Evolutionary conservation across 2,329 filamentous ascomycete species (phyloP), one percentile per base, ranked within the genome.

Genomic region (Epichloe sp.): DNA sequence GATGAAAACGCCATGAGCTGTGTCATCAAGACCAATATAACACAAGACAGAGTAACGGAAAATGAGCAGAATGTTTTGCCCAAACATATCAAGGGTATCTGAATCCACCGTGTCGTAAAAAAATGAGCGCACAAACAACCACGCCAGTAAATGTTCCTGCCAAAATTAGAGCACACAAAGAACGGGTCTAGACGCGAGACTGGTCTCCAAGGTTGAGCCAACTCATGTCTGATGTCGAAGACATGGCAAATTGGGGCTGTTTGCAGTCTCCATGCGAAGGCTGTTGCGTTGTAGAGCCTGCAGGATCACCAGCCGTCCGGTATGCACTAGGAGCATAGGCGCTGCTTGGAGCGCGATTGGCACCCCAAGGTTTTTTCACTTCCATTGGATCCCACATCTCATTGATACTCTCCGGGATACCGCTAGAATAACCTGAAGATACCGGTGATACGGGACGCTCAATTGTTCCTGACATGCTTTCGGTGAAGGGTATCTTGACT

Each of bases 201-300:
- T 64, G 62, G 38, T 77, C 76, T 45, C 80, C 82, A 17, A 89
- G 72, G 61, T 89, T 88, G 56, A 90, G 68, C 86, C 86, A 90
- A 67, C 83, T 87, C 83, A 89, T 86, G 64, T 89, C 86, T 48
- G 75, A 76, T 6, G 70, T 71, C 26, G 72, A 64, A 46, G 76
- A 71, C 65, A 69, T 73, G 21, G 69, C 65, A 34, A 78, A 68
- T 58, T 76, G 76, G 17, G 74, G 74, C 56, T 77, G 74, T 48
- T 65, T 67, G 61, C 70, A 76, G 52, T 74, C 62, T 43, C 66
- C 67, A 6, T 62, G 60, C 40, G 63, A 59, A 17, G 63, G 58
- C n/a, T 63, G 59, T 35, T 62, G 58, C 12, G 59, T 57, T 17
- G 68, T 55, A 21, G 55, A 62, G 2, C 61, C 55, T 50, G 67